Base-by-base conservation (phyloP, 1,139 yeast genomes). In the Pichia sp. region DNA sequence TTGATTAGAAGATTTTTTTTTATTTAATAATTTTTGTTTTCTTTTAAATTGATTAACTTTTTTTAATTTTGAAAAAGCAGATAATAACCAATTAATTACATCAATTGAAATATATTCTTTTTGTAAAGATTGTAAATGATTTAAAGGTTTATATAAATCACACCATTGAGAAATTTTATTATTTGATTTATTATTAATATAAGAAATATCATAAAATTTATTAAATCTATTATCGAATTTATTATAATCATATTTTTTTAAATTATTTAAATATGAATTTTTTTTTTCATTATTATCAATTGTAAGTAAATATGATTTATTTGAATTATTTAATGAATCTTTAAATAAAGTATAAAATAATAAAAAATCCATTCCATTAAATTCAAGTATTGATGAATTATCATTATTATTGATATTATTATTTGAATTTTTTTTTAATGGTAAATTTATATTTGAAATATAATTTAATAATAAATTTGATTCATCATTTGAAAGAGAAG, bases 1-100 rank as follows among this genome's bases (percentile, higher is more conserved):
- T 27, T 9, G 5, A 10, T 34, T 40, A 3, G 51, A 50, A 50
- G 39, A 56, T 54, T 51, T 57, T 61, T 49, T 58, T 51, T 59
- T 60, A 51, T 59, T 64, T 44, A 58, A 56, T 48, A 73, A 55
- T 52, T 62, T 58, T n/a, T 53, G 42, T 18, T 62, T 62, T 47
- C 77, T 60, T 44, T 69, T 65, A 0, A 67, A 61, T 10, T 58
- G 56, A 48, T 64, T 59, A 3, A 63, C 64, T 31, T 49, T 68
- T 56, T 66, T 69, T 38, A 81, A 60, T 39, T 70, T 69, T 5
- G 58, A 58, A 57, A 81, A 82, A 0, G 86, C 70, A 30, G 68
- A 66, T 1, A 56, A 44, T 1, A 83, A 57, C 88, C 89, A 83
- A 4, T 56, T 53, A 33, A 64, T 59, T 1, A 81, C 66, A 27